Conservation (phyloP, 2,329 filamentous ascomycete genomes). For the Leptographium lundbergii region DNA sequence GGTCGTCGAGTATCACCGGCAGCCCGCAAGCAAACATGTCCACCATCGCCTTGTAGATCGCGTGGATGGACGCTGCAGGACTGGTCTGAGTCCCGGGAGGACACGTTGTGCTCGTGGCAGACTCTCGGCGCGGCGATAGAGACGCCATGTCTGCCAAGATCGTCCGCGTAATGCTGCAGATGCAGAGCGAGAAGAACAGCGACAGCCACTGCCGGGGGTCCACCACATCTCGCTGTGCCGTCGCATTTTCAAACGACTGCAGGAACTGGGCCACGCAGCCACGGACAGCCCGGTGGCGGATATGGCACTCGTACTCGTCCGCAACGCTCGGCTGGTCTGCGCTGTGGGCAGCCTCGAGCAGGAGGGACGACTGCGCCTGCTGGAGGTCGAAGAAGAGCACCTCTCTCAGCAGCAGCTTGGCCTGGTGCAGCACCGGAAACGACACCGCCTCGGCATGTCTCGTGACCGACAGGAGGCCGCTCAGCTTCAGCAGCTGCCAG, state of each 20-base stretch:
- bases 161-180: constrained; percentile 44
- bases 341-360: constrained; percentile 20
- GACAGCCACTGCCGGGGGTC: constrained; percentile 36
- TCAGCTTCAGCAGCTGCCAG: constrained; percentile 38
- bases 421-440: constrained; percentile 38
- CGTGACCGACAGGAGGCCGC: constrained; percentile 32
- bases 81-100: not conserved
- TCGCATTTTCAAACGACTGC: constrained; percentile 35
- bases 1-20: constrained; percentile 31
- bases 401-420: constrained; percentile 43
- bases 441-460: constrained; percentile 34
- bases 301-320: constrained; percentile 33
- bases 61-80: constrained; percentile 23
- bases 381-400: constrained; percentile 40
- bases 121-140: constrained; percentile 13
- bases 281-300: constrained; percentile 34
- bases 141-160: constrained; percentile 35
- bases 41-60: constrained; percentile 38
- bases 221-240: constrained; percentile 24
- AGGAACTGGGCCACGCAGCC: constrained; percentile 39
- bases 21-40: constrained; percentile 31
- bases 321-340: constrained; percentile 19
- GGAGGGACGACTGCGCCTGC: constrained; percentile 33
- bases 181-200: constrained; percentile 40
- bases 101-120: not conserved